These are phyloP conservation scores for Pythium rhizo-oryzae DNA, from an alignment of 352 stramenopile species.

Conservation along the genomic window DNA sequence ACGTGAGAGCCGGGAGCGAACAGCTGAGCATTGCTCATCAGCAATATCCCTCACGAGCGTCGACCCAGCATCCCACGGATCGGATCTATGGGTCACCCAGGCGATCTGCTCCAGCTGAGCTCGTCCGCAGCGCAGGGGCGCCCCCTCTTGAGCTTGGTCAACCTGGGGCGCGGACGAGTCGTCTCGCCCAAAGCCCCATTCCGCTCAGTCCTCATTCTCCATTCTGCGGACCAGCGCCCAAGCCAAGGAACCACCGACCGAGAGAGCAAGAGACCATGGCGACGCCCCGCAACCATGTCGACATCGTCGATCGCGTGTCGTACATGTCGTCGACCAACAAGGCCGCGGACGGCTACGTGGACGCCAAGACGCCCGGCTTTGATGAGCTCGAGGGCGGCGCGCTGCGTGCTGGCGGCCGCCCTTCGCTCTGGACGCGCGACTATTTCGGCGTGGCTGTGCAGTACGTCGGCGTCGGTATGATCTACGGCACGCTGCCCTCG, in stretches of 20 bases:
- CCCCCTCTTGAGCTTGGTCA: background rate
- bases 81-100: too few relatives aligned
- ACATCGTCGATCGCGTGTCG: slow-evolving; percentile 27
- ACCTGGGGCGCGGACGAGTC: background rate
- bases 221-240: slow-evolving; percentile 12
- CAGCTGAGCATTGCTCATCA: too few relatives aligned
- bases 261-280: background rate
- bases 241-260: background rate
- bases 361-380: slow-evolving; percentile 27
- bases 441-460: slow-evolving; percentile 35
- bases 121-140: too few relatives aligned
- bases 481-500: slow-evolving; percentile 32
- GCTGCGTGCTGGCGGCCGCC: slow-evolving; percentile 27
- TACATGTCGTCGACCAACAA: slow-evolving; percentile 22
- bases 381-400: slow-evolving; percentile 29
- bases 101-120: too few relatives aligned
- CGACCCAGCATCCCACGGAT: too few relatives aligned
- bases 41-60: too few relatives aligned
- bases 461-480: slow-evolving; percentile 35
- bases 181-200: background rate
- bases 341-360: slow-evolving; percentile 10
- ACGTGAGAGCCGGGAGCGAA: too few relatives aligned
- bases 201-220: slow-evolving; percentile 15
- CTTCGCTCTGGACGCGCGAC: slow-evolving; percentile 29
- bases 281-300: slow-evolving; percentile 1